Percentiles rank a stretch among this genome's conserved stretches.
Evolutionary conservation across 129 eudicot genomes (phyloP).

Genomic region (Chrysanthemum makinoi): DNA sequence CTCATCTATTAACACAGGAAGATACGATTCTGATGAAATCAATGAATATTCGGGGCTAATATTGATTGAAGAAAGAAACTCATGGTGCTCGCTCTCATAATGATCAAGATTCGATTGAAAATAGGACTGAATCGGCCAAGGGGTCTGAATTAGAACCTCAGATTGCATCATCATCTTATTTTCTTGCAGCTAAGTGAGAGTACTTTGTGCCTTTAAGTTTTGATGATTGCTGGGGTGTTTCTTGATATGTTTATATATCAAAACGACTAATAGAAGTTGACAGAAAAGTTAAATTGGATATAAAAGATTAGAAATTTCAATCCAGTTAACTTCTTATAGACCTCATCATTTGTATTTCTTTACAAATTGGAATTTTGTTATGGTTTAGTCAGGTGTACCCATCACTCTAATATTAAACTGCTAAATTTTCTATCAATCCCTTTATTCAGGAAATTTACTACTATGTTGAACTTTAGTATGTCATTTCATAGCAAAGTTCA

Average conservation of each 20-base stretch:
- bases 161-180: slow-evolving; percentile 45
- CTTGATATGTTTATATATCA: slow-evolving; percentile 30
- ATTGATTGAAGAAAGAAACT: slow-evolving; percentile 35
- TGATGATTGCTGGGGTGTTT: slow-evolving; percentile 20
- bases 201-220: slow-evolving; percentile 8
- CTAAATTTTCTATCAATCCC: slow-evolving; percentile 17
- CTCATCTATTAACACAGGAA: not conserved
- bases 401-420: slow-evolving; percentile 25
- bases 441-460: not conserved
- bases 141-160: slow-evolving; percentile 40
- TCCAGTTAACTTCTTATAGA: slow-evolving; percentile 23
- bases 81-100: slow-evolving; percentile 15
- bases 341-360: slow-evolving; percentile 21
- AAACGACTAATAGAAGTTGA: not conserved
- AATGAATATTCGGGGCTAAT: slow-evolving; percentile 24
- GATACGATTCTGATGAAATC: slow-evolving; percentile 34
- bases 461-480: not conserved
- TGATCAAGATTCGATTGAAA: slow-evolving; percentile 39
- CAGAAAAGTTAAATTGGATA: slow-evolving; percentile 31
- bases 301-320: slow-evolving; percentile 29
- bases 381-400: slow-evolving; percentile 27
- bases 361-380: slow-evolving; percentile 24
- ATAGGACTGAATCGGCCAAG: slow-evolving; percentile 41
- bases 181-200: slow-evolving; percentile 10
- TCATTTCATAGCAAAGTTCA: not conserved